These are phyloP conservation scores for Ceratocystis colombiana DNA, from an alignment of 2,329 filamentous ascomycete genomes.

Conservation along the genomic window DNA sequence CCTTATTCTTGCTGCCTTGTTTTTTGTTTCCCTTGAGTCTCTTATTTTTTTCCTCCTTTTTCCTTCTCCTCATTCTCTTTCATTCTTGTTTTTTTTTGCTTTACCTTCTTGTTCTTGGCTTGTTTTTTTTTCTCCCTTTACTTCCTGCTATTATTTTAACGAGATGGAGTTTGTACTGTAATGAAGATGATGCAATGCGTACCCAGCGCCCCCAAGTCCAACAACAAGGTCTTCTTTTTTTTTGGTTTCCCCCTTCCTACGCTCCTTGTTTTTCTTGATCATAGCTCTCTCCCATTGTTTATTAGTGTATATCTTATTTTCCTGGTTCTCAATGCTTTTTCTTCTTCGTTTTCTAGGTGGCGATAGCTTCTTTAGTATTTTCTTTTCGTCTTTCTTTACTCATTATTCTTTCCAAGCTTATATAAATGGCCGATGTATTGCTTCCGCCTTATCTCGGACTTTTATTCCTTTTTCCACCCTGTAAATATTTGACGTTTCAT, in stretches of 20 bases:
- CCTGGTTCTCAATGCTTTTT: no score
- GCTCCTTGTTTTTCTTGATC: no score
- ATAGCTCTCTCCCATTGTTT: no score
- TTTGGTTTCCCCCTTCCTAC: slow-evolving; percentile 2
- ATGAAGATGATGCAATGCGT: background rate
- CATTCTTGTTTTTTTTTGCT: slow-evolving; percentile 23
- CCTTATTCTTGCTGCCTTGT: background rate
- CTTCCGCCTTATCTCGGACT: background rate
- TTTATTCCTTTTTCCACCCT: background rate
- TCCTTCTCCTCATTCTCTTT: slow-evolving; percentile 12
- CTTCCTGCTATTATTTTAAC: slow-evolving; percentile 22
- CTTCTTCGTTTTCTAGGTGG: no score
- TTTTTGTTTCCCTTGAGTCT: background rate
- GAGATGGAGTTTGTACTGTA: slow-evolving; percentile 5
- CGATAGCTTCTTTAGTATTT: no score
- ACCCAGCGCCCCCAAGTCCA: no score
- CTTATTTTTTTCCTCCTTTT: slow-evolving; percentile 8
- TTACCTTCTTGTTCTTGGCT: background rate
- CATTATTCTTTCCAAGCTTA: no score
- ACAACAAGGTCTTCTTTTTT: background rate
- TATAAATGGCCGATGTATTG: background rate
- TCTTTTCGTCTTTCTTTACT: no score
- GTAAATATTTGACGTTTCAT: background rate
- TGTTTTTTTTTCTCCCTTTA: slow-evolving; percentile 18
- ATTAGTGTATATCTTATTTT: no score